These are phyloP conservation scores for Sphaerobolus stellatus DNA, from an alignment of 1,284 basidiomycete genomes.

Conservation along the genomic window DNA sequence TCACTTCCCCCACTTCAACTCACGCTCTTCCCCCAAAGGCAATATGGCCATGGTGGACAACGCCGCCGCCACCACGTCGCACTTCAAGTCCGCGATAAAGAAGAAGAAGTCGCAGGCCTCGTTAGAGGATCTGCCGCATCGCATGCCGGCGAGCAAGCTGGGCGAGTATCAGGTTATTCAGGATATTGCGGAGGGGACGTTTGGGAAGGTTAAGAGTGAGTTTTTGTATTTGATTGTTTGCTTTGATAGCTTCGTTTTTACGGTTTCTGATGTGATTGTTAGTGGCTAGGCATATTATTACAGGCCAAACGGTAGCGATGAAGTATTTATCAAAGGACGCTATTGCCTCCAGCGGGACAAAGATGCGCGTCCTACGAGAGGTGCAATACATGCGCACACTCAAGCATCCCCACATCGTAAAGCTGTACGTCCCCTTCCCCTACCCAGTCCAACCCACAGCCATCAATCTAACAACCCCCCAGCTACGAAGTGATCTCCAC, in stretches of 20 bases:
- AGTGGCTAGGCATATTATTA: slow-evolving; percentile 94
- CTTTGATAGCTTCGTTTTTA: slow-evolving; percentile 11
- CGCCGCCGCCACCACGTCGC: too few species aligned
- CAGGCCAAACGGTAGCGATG: slow-evolving; percentile 95
- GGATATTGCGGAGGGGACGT: slow-evolving; percentile 89
- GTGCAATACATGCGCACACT: slow-evolving; percentile 93
- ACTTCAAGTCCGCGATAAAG: too few species aligned
- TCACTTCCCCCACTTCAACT: too few species aligned
- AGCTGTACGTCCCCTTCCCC: slow-evolving; percentile 61
- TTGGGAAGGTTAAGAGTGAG: slow-evolving; percentile 98
- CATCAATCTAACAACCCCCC: slow-evolving; percentile 16
- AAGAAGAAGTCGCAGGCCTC: background rate
- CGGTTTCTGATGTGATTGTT: slow-evolving; percentile 10
- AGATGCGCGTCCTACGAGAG: slow-evolving; percentile 89
- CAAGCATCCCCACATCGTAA: slow-evolving; percentile 93
- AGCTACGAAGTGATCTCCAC: slow-evolving; percentile 97
- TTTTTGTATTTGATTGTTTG: slow-evolving; percentile 22
- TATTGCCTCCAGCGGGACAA: slow-evolving; percentile 89
- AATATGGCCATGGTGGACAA: too few species aligned
- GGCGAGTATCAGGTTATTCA: slow-evolving; percentile 75
- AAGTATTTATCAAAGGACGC: slow-evolving; percentile 96
- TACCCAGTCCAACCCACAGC: slow-evolving; percentile 1
- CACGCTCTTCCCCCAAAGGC: too few species aligned
- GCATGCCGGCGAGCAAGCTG: slow-evolving; percentile 60
- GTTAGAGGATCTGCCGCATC: slow-evolving; percentile 1